These are phyloP conservation scores for Cadophora luteo-olivacea DNA, from an alignment of 2,329 filamentous ascomycete species.

Conservation along the genomic window DNA sequence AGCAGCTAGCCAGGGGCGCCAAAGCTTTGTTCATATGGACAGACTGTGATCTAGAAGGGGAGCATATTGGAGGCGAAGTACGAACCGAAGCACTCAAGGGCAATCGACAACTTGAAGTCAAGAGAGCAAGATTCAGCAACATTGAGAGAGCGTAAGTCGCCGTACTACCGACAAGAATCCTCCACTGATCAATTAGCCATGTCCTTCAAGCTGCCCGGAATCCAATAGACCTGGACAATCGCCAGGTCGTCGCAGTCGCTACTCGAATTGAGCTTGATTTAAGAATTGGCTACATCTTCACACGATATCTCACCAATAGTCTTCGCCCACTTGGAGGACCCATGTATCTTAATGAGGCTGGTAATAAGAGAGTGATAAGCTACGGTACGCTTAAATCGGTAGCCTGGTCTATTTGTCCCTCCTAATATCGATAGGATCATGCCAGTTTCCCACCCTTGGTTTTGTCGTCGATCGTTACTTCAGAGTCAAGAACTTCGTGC, in stretches of 20 bases:
- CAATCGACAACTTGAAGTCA: slow-evolving; percentile 78
- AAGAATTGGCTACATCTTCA: slow-evolving; percentile 91
- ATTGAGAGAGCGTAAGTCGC: slow-evolving; percentile 80
- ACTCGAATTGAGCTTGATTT: slow-evolving; percentile 92
- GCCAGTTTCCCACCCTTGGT: slow-evolving; percentile 94
- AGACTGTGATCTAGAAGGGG: slow-evolving; percentile 96
- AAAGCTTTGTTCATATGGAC: slow-evolving; percentile 93
- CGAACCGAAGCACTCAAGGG: slow-evolving; percentile 77
- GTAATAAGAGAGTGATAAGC: slow-evolving; percentile 63
- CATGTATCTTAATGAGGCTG: slow-evolving; percentile 58
- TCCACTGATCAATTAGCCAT: slow-evolving; percentile 61
- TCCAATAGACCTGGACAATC: slow-evolving; percentile 80
- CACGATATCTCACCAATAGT: slow-evolving; percentile 81
- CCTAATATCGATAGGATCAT: slow-evolving; percentile 63
- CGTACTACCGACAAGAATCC: slow-evolving; percentile 14
- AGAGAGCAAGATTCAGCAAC: slow-evolving; percentile 92
- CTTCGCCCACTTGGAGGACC: slow-evolving; percentile 75
- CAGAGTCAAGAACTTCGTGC: slow-evolving; percentile 89
- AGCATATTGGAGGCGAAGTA: slow-evolving; percentile 94
- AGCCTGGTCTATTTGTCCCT: not conserved
- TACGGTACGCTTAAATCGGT: slow-evolving; percentile 66
- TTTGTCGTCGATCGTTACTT: slow-evolving; percentile 98
- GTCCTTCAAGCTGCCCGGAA: slow-evolving; percentile 82
- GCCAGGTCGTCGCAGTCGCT: slow-evolving; percentile 84
- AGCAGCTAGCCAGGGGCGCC: slow-evolving; percentile 74